Evolutionary conservation across 2,329 filamentous ascomycete genomes (phyloP).

Genomic region (Venturia oleaginea): DNA sequence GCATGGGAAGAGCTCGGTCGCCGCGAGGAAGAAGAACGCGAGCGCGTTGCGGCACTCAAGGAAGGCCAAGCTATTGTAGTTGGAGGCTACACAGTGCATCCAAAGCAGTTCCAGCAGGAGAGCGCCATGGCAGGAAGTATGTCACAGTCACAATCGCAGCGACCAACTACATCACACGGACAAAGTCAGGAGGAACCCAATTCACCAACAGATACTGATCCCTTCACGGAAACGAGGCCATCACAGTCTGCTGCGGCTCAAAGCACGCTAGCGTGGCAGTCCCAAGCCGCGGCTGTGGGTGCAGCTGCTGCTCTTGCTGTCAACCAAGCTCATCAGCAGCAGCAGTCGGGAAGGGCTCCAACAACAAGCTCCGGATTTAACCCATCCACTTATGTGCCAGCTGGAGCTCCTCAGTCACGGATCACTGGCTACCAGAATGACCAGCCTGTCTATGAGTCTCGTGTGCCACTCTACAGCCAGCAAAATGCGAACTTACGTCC

Average conservation of each 20-base stretch:
- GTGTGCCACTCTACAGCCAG: constrained; percentile 8
- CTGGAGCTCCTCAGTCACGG: neutral
- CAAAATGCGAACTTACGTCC: constrained; percentile 3
- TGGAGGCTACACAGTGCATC: constrained; percentile 89
- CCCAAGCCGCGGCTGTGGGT: neutral
- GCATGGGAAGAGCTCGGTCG: constrained; percentile 96
- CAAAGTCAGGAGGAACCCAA: constrained; percentile 20
- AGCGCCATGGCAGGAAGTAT: constrained; percentile 35
- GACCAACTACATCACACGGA: constrained; percentile 27
- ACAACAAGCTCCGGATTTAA: neutral
- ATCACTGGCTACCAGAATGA: constrained; percentile 1
- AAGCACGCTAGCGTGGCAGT: neutral
- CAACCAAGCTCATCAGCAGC: neutral
- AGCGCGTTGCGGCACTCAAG: constrained; percentile 74
- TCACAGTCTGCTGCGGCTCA: neutral
- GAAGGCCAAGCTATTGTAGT: constrained; percentile 82
- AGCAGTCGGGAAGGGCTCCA: neutral
- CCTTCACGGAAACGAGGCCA: constrained; percentile 43
- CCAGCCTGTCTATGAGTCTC: neutral
- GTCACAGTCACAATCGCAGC: constrained; percentile 38
- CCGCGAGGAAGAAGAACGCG: constrained; percentile 85
- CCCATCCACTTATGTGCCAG: neutral
- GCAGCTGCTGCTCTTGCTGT: neutral
- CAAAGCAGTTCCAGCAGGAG: constrained; percentile 55
- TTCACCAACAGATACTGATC: constrained; percentile 50